Evolutionary conservation across 768 basidiomycete species (phyloP).

Genomic region (Lactarius indigo): DNA sequence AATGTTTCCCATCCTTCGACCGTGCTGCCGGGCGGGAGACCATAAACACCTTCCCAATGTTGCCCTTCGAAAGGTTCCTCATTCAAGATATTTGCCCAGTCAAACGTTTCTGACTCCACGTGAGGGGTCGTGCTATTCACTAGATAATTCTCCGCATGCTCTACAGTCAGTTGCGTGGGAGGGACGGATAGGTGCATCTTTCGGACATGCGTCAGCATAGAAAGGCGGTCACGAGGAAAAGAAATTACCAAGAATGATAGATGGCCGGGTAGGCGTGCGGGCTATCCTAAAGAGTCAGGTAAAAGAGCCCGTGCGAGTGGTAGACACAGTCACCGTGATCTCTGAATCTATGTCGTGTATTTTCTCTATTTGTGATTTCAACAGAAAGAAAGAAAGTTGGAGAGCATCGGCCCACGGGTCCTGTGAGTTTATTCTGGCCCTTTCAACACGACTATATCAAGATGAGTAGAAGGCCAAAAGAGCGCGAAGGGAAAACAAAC

Average conservation of each 20-base stretch:
- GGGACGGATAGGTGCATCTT: slow-evolving; percentile 58
- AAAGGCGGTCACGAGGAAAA: background rate
- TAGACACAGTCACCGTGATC: slow-evolving; percentile 46
- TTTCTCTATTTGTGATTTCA: slow-evolving; percentile 49
- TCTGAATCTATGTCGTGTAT: slow-evolving; percentile 61
- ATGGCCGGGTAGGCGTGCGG: slow-evolving; percentile 49
- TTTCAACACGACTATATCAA: slow-evolving; percentile 50
- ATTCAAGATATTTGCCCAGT: slow-evolving; percentile 75
- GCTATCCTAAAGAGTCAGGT: slow-evolving; percentile 11
- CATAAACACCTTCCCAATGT: slow-evolving; percentile 78
- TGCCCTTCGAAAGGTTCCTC: slow-evolving; percentile 85
- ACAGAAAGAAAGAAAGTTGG: slow-evolving; percentile 45
- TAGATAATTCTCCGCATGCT: slow-evolving; percentile 53
- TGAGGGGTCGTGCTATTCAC: slow-evolving; percentile 45
- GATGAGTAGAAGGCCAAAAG: slow-evolving; percentile 11
- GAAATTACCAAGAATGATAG: slow-evolving; percentile 63
- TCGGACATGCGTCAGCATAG: background rate
- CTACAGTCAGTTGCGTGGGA: slow-evolving; percentile 46
- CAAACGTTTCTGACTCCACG: slow-evolving; percentile 41
- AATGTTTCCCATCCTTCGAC: slow-evolving; percentile 42
- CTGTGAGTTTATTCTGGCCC: slow-evolving; percentile 65
- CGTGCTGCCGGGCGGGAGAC: slow-evolving; percentile 46
- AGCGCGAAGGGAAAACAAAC: slow-evolving; percentile 38
- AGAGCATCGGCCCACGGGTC: slow-evolving; percentile 61
- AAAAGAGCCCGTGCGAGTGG: background rate